phyloP scores from a whole-genome alignment of 176 grass and related monocot genomes.

The Carex cristatella region DNA sequence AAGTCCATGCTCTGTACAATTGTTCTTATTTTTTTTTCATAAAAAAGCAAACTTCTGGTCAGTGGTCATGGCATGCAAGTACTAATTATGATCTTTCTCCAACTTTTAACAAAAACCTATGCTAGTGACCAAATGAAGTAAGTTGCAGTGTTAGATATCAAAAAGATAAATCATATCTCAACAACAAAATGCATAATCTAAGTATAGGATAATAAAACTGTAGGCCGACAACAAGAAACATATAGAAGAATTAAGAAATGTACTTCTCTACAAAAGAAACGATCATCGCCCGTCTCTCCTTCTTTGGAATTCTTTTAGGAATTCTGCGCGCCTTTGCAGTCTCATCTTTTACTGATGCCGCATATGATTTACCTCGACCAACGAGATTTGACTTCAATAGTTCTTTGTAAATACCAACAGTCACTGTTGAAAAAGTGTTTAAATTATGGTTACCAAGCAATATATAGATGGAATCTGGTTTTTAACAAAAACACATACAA shows the following conservation, averaged over 20 bases:
- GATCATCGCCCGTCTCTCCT: slow-evolving; percentile 34
- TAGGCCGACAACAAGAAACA: slow-evolving; percentile 4
- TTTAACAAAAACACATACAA: background rate
- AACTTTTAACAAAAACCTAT: background rate
- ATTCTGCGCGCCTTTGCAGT: slow-evolving; percentile 33
- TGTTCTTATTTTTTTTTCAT: background rate
- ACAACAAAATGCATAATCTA: background rate
- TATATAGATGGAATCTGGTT: background rate
- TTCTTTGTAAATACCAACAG: slow-evolving; percentile 32
- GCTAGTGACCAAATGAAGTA: background rate
- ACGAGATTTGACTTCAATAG: slow-evolving; percentile 27
- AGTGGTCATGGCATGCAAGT: background rate
- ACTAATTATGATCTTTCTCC: background rate
- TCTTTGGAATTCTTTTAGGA: slow-evolving; percentile 28
- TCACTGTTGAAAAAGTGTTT: slow-evolving; percentile 17
- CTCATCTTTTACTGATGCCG: slow-evolving; percentile 32
- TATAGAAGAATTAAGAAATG: slow-evolving; percentile 12
- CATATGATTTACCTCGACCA: slow-evolving; percentile 44
- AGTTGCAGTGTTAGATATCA: background rate
- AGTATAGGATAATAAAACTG: background rate
- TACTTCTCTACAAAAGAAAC: slow-evolving; percentile 57
- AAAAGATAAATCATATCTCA: slow-evolving; percentile 9
- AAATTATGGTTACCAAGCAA: background rate
- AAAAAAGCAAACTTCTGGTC: background rate
- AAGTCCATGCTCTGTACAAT: background rate